These are phyloP conservation scores for Verticillium nubilum DNA, from an alignment of 2,329 filamentous ascomycete species.

Conservation along the genomic window DNA sequence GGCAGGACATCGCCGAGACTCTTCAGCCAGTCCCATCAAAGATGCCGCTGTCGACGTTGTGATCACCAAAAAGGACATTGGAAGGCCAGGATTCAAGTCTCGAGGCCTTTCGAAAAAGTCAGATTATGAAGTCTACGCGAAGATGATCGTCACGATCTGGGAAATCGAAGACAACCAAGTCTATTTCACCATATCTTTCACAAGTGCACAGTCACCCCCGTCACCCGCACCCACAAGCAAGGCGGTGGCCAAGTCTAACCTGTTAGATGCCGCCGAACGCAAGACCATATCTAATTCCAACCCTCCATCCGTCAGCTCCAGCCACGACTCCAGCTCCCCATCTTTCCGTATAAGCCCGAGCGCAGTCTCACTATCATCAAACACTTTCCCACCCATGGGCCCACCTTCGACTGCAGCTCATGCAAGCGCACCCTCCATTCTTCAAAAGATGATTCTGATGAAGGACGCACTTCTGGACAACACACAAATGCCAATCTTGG, in stretches of 20 bases:
- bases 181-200: conserved; percentile 73
- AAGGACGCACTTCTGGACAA: conserved; percentile 75
- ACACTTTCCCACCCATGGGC: conserved; percentile 61
- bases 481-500: conserved; percentile 67
- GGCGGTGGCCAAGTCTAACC: conserved; percentile 29
- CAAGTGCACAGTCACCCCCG: conserved; percentile 44
- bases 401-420: conserved; percentile 52
- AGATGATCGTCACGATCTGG: conserved; percentile 75
- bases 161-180: conserved; percentile 59
- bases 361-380: conserved; percentile 45
- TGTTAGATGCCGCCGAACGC: conserved; percentile 40
- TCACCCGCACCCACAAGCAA: conserved; percentile 25
- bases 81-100: conserved; percentile 30
- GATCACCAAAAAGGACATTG: conserved; percentile 45
- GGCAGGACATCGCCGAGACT: conserved; percentile 20
- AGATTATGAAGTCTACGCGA: conserved; percentile 49
- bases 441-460: conserved; percentile 68
- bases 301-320: conserved; percentile 40
- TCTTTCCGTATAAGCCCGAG: conserved; percentile 44
- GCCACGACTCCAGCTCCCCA: conserved; percentile 40
- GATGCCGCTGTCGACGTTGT: conserved; percentile 66
- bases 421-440: conserved; percentile 56
- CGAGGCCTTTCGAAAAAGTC: conserved; percentile 27
- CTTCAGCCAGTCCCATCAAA: conserved; percentile 30
- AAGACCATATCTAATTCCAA: conserved; percentile 38